Base-by-base conservation (phyloP, 2,329 filamentous ascomycete species). In the Ustilaginoidea virens region DNA sequence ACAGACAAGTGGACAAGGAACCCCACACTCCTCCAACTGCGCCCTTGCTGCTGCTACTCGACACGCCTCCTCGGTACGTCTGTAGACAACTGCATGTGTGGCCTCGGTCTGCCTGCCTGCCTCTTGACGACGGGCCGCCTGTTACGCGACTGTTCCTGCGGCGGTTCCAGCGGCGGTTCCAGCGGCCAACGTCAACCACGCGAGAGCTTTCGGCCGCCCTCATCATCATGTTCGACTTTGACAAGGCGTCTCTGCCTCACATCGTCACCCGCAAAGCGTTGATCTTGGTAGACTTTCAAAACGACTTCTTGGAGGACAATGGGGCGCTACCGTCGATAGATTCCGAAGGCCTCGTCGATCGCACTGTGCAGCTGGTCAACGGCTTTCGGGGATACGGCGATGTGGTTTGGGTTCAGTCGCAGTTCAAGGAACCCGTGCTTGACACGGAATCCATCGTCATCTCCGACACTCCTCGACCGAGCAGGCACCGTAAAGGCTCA, bases 211-310 rank as follows among this genome's bases (percentile, higher is more conserved):
- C 8, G 14, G n/a, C n/a, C n/a, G n/a, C n/a, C n/a, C n/a, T n/a
- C n/a, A n/a, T n/a, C 24, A 28, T 31, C 35, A 69, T 70, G 56
- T 69, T 75, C 44, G 48, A 64, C 36, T 70, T 75, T 47, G 65
- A 73, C 40, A 53, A 60, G 22, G 50, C 63, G 25, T 56, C 60
- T 20, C 56, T 76, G 13, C 72, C 72, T 8, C 55, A 65, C 27
- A 52, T 77, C 29, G 58, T 53, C 17, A 70, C 70, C 7, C 63
- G 72, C 29, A 70, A 69, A 53, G 87, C 82, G 1, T 63, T 98
- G 24, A 60, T 96, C 13, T 58, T 92, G 12, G 65, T 94, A 38
- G 87, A 93, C 44, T 69, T 92, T 20, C 90, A 96, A 47, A 83
- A 92, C 43, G 87, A 94, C 49, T 93, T 96, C 44, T 57, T 92